Evolutionary conservation across 306 rosid genomes (phyloP).

Genomic region (Castanospermum australe): DNA sequence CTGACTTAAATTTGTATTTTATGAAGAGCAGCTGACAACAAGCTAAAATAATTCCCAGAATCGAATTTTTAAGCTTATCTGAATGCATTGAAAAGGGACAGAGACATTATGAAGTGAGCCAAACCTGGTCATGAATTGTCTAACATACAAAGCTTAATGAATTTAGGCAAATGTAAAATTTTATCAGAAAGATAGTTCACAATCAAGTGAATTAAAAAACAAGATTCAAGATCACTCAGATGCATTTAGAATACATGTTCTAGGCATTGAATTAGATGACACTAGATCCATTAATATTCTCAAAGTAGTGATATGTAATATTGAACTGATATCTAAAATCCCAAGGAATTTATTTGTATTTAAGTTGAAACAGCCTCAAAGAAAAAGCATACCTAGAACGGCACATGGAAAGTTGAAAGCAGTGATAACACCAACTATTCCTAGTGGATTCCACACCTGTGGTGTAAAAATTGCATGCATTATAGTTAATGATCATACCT

Average conservation of each 20-base stretch:
- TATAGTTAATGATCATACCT: neutral
- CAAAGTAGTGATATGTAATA: neutral
- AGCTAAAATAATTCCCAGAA: neutral
- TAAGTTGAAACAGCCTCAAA: neutral
- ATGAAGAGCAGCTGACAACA: neutral
- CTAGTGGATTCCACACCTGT: constrained; percentile 94
- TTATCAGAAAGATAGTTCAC: neutral
- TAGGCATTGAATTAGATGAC: neutral
- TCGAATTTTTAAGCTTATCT: neutral
- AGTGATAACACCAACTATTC: constrained; percentile 95
- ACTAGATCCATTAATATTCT: neutral
- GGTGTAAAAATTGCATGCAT: constrained; percentile 11
- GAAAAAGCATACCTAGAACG: constrained; percentile 72
- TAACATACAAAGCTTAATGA: neutral
- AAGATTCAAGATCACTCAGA: neutral
- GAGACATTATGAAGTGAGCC: neutral
- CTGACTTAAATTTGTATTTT: neutral
- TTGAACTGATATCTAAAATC: neutral
- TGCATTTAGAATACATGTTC: neutral
- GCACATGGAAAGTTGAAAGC: constrained; percentile 99
- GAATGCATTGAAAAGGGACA: neutral
- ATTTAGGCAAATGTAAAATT: neutral
- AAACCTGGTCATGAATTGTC: neutral
- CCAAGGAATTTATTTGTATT: neutral
- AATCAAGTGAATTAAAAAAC: neutral